Evolutionary conservation across 352 stramenopile species (phyloP).

Genomic region (Pythium phragmiticola): DNA sequence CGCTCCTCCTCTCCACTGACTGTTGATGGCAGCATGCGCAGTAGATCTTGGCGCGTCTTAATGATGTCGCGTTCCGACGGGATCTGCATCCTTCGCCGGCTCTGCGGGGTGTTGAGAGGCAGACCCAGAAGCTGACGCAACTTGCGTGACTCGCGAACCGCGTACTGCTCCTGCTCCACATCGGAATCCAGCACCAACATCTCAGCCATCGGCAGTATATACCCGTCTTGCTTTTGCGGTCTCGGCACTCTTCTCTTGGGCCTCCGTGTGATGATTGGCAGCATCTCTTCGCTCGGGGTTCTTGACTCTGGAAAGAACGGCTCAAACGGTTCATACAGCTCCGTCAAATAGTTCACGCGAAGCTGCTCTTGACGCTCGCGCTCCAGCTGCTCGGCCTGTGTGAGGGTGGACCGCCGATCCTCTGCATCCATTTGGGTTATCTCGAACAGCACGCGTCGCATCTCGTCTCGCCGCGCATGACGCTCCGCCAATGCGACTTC

Average conservation of each 20-base stretch:
- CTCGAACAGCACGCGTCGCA: constrained; percentile 44
- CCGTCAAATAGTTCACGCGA: constrained; percentile 35
- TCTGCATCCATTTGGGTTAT: constrained; percentile 48
- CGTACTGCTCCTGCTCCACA: constrained; percentile 27
- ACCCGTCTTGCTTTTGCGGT: constrained; percentile 1
- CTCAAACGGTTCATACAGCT: constrained; percentile 57
- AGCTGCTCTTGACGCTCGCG: constrained; percentile 30
- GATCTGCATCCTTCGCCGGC: constrained; percentile 22
- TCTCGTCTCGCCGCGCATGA: constrained; percentile 28
- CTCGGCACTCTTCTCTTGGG: constrained; percentile 3
- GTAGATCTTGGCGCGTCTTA: constrained; percentile 19
- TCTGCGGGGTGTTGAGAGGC: constrained; percentile 16
- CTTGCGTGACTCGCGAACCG: constrained; percentile 28
- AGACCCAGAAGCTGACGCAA: constrained; percentile 27
- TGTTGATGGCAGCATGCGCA: constrained; percentile 12
- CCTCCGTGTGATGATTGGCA: constrained; percentile 46
- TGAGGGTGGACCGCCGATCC: constrained; percentile 37
- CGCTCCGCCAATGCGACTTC: constrained; percentile 28
- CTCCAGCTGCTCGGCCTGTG: constrained; percentile 30
- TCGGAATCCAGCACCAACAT: constrained; percentile 17
- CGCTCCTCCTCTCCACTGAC: constrained; percentile 21
- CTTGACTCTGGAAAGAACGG: constrained; percentile 49
- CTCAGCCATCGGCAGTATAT: constrained; percentile 23
- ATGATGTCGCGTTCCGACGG: constrained; percentile 29
- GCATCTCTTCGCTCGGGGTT: constrained; percentile 42